Percentiles rank a stretch among this genome's conserved stretches.
These are phyloP conservation scores for Themeda triandra DNA, from an alignment of 176 grass and related monocot species.

Conservation along the genomic window DNA sequence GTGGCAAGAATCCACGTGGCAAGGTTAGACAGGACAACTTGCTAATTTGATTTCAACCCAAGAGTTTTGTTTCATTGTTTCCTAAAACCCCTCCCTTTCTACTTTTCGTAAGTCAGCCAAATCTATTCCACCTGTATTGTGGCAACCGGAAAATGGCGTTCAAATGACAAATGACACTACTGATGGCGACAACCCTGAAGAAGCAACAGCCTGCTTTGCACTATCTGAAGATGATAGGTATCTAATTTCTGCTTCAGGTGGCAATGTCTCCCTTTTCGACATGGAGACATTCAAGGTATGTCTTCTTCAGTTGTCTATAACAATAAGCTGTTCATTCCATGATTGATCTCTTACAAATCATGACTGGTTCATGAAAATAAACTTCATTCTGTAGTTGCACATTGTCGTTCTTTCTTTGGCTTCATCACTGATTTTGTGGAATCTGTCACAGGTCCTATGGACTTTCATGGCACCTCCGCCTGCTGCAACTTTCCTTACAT, in stretches of 20 bases:
- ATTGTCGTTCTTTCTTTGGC: neutral
- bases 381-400: neutral
- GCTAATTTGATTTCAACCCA: neutral
- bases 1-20: conserved; percentile 62
- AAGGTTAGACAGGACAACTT: conserved; percentile 36
- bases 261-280: conserved; percentile 47
- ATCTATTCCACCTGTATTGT: conserved; percentile 52
- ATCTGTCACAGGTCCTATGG: conserved; percentile 16
- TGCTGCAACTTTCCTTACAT: conserved; percentile 50
- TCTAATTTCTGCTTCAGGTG: conserved; percentile 87
- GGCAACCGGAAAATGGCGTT: conserved; percentile 69
- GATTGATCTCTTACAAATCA: neutral
- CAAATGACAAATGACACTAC: conserved; percentile 69
- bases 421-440: neutral
- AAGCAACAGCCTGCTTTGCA: conserved; percentile 74
- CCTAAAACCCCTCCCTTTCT: neutral
- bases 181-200: conserved; percentile 58
- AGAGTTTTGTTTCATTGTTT: neutral
- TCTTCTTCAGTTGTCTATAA: neutral
- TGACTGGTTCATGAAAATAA: neutral
- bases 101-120: conserved; percentile 51
- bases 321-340: neutral
- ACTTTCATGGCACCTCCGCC: conserved; percentile 61
- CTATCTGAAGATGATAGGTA: conserved; percentile 38
- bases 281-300: conserved; percentile 58